These are phyloP conservation scores for Alternaria postmessia DNA, from an alignment of 2,329 filamentous ascomycete species.

Conservation along the genomic window DNA sequence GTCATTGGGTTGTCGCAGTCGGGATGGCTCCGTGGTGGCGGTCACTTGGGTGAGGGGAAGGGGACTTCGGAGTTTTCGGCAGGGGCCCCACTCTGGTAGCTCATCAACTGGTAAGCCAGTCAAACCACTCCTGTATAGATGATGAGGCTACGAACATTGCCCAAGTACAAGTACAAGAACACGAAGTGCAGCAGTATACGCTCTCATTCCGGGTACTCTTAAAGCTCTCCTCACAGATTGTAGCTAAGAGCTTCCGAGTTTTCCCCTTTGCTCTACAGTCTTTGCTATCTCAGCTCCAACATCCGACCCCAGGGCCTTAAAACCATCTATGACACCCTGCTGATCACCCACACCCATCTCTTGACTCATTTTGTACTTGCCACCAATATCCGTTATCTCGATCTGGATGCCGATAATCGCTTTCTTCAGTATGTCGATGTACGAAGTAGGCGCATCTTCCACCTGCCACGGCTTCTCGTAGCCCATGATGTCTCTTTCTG, in stretches of 20 bases:
- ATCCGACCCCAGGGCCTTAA: background rate
- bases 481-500: constrained; percentile 66
- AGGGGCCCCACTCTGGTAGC: background rate
- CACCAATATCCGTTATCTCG: constrained; percentile 30
- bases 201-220: too few relatives aligned
- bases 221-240: too few relatives aligned
- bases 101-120: background rate
- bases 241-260: background rate
- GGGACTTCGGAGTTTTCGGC: background rate
- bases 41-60: background rate
- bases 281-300: background rate
- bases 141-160: background rate
- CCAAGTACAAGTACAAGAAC: background rate
- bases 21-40: background rate
- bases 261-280: background rate
- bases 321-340: constrained; percentile 55
- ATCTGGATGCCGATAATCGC: constrained; percentile 39
- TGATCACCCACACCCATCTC: constrained; percentile 34
- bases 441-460: constrained; percentile 63
- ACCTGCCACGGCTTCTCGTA: constrained; percentile 65
- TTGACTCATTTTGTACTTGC: constrained; percentile 43
- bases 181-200: background rate
- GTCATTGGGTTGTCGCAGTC: background rate
- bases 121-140: background rate
- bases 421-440: constrained; percentile 55